phyloP scores from a whole-genome alignment of 371 early-diverging fungal genomes.

The Basidiobolus meristosporus region DNA sequence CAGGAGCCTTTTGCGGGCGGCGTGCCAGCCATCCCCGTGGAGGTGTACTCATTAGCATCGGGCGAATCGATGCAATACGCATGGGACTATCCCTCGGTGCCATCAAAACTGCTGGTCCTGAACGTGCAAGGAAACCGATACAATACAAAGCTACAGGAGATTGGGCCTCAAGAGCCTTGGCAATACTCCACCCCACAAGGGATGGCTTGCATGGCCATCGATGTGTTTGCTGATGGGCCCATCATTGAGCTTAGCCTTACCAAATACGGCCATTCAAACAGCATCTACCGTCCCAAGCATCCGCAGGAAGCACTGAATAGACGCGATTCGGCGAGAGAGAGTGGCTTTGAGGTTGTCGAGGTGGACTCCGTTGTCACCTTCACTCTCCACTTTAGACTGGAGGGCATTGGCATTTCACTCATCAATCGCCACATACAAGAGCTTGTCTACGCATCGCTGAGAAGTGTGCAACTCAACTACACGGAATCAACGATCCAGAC shows the following conservation, averaged over 20 bases:
- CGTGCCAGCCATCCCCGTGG: background rate
- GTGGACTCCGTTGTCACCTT: conserved; percentile 28
- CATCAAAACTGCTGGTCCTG: conserved; percentile 54
- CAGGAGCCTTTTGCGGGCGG: background rate
- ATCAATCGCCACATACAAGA: conserved; percentile 48
- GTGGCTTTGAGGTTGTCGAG: conserved; percentile 35
- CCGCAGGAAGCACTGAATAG: background rate
- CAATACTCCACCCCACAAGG: conserved; percentile 32
- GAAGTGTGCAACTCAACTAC: conserved; percentile 47
- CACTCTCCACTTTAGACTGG: conserved; percentile 47
- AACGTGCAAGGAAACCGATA: conserved; percentile 51
- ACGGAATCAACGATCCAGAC: conserved; percentile 59
- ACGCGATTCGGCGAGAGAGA: no score
- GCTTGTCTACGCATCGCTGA: conserved; percentile 61
- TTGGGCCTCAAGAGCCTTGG: conserved; percentile 74
- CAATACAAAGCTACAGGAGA: conserved; percentile 68
- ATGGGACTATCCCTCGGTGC: conserved; percentile 79
- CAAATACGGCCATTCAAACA: conserved; percentile 39
- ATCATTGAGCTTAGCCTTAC: conserved; percentile 58
- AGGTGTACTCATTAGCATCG: conserved; percentile 33
- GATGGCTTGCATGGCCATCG: conserved; percentile 34
- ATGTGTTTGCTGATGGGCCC: conserved; percentile 70
- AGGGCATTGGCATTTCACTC: conserved; percentile 80
- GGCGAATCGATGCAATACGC: conserved; percentile 64
- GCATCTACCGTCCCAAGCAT: conserved; percentile 24